Evolutionary conservation across 2,329 filamentous ascomycete species (phyloP), one percentile per base, ranked within the genome.

Genomic region (Amesomyces nigricolor): DNA sequence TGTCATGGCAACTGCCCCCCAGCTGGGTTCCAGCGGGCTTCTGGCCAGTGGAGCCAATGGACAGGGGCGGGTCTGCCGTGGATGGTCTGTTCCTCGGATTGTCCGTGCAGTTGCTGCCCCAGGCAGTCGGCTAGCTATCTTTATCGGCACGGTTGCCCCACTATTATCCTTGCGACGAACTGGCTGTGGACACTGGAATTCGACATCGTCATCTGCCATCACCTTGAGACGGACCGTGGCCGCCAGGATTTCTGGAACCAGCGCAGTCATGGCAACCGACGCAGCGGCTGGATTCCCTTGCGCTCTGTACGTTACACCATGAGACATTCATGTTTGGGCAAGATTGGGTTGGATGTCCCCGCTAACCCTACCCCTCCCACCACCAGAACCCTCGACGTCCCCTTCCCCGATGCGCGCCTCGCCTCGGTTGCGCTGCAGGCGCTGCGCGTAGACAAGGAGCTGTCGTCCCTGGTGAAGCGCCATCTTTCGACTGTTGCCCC

Each of bases 371-470:
- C 5, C 16, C 14, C 9, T 45, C 32, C 53, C 49, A 26, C 22
- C 53, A 56, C 8, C 54, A 91, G 89, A 65, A 83, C 80, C 57
- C 80, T 96, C 60, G 78, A 85, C 64, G 79, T 94, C 57, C 92
- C 94, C 44, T 87, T 97, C 68, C 91, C 91, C 17, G 88, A 85
- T 40, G 70, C 84, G 37, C 86, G 89, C 59, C 83, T 96, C 46
- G 91, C 92, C 51, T 79, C 78, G 46, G 83, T 87, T 47, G 91
- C 92, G 43, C 79, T 89, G 37, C 80, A 81, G 63, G 82, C 90
- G 39, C 79, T 97, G 43, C 78, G 85, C 56, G 91, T 97, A 63
- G 94, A 99, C 72, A 80, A 85, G 59, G 94, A 99, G 70, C 80
- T 97, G 48, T 97, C 92, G 1, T 82, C 88, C 13, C 81, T 94